These are phyloP conservation scores for Nannochloropsis oceanica DNA, from an alignment of 108 stramenopile species.

Conservation along the genomic window DNA sequence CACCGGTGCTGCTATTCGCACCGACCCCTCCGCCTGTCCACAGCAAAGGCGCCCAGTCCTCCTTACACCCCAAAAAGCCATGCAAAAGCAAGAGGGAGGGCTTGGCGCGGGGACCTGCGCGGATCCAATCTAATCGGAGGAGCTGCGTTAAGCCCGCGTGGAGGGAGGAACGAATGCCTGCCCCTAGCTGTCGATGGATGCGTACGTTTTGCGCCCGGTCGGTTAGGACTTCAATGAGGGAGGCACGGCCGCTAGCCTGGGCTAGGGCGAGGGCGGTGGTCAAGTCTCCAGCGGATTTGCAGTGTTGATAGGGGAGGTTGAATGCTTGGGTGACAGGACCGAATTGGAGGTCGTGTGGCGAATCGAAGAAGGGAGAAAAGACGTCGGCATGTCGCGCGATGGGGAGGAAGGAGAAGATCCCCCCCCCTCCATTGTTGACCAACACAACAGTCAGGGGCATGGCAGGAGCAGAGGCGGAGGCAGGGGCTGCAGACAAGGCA, in stretches of 20 bases:
- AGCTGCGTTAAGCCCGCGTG: not conserved
- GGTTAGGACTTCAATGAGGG: not conserved
- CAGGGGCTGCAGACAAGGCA: slow-evolving; percentile 28
- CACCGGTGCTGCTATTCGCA: not conserved
- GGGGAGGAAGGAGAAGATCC: slow-evolving; percentile 84
- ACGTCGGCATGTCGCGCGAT: slow-evolving; percentile 64
- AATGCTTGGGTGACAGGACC: slow-evolving; percentile 5
- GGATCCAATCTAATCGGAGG: not conserved
- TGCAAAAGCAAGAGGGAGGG: slow-evolving; percentile 22
- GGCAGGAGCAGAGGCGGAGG: not conserved
- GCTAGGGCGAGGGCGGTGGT: not conserved
- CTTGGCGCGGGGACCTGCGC: not conserved
- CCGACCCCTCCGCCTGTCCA: not conserved
- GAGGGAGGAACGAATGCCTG: not conserved
- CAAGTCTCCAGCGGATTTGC: not conserved
- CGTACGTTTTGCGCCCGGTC: not conserved
- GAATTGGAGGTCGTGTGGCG: slow-evolving; percentile 45
- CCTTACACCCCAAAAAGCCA: slow-evolving; percentile 25
- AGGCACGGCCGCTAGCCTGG: not conserved
- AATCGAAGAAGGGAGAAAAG: slow-evolving; percentile 74
- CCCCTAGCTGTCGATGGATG: not conserved
- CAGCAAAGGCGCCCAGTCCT: not conserved
- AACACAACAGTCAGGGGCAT: slow-evolving; percentile 21
- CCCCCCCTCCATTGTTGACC: slow-evolving; percentile 81
- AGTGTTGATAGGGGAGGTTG: not conserved